Evolutionary conservation across 2,329 filamentous ascomycete species (phyloP).

Genomic region (Teratosphaeria nubilosa): DNA sequence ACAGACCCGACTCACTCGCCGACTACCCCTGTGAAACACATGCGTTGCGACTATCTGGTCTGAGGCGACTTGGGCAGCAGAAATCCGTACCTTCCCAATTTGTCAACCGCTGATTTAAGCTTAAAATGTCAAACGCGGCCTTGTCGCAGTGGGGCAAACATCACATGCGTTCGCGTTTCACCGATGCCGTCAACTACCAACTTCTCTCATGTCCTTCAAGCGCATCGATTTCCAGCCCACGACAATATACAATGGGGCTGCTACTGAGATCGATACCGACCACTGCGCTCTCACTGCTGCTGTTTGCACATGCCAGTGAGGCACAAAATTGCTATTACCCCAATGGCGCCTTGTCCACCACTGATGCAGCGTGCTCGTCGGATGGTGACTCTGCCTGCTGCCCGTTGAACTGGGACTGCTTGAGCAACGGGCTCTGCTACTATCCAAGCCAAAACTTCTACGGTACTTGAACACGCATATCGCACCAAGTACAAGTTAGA

Average conservation of each 20-base stretch:
- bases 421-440: conserved; percentile 26
- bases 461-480: not conserved
- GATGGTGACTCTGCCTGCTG: conserved; percentile 23
- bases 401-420: conserved; percentile 25
- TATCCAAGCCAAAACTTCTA: conserved; percentile 14
- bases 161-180: not conserved
- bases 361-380: conserved; percentile 16
- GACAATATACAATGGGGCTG: not conserved
- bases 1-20: not conserved
- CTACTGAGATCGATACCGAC: not conserved
- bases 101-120: not conserved
- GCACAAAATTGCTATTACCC: conserved; percentile 28
- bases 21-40: not conserved
- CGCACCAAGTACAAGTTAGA: too few species aligned
- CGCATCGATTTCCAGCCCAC: not conserved
- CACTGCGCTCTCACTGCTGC: not conserved
- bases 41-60: not conserved
- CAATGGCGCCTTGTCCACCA: conserved; percentile 19
- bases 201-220: not conserved
- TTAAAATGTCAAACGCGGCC: not conserved
- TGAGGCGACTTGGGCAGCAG: not conserved
- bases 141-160: not conserved
- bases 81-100: not conserved
- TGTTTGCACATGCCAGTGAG: conserved; percentile 4
- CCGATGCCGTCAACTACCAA: not conserved